Base-by-base conservation (phyloP, 2,329 filamentous ascomycete genomes). In the Emergomyces orientalis region DNA sequence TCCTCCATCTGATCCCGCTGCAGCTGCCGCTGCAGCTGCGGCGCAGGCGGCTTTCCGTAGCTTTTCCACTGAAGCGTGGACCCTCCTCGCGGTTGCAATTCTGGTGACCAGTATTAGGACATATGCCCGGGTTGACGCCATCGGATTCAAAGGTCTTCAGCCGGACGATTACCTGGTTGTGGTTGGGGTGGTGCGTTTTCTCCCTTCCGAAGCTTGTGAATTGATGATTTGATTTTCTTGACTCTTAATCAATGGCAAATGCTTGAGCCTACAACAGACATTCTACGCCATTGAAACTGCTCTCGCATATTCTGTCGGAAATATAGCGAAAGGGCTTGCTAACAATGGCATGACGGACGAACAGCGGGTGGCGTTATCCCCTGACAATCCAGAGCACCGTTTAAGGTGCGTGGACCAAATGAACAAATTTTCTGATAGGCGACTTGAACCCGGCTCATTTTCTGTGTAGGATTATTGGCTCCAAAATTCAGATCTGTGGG, bases 261-360 rank as follows among this genome's bases (percentile, higher is more conserved):
- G 22, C 4, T 14, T 5, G 55, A 30, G 25, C n/a, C 14, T 19
- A 52, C 25, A 32, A 58, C 55, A 58, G 55, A 58, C 34, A 43
- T 58, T 58, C 55, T 58, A 58, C 25, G 14, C 55, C 25, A 43
- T 58, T 30, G 55, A 58, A 37, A 58, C 55, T 43, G 8, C 37
- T n/a, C 39, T 58, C 13, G 55, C 55, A 58, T 58, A 58, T 30
- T 58, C 55, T 58, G 55, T 58, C 22, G 55, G 55, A 58, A 58
- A 41, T 41, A 8, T 58, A 17, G 55, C 55, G 9, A 58, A 58
- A 27, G 83, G 83, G 0, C 72, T 85, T 3, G 82, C 83, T 22
- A 85, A 86, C 66, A 84, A 84, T 67, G 73, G 77, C 62, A 85
- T 86, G 81, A 81, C 82, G 1, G 73, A 79, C 22, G 76, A 76